phyloP scores from a whole-genome alignment of 2,329 filamentous ascomycete species.

The Trichoderma guizhouense region DNA sequence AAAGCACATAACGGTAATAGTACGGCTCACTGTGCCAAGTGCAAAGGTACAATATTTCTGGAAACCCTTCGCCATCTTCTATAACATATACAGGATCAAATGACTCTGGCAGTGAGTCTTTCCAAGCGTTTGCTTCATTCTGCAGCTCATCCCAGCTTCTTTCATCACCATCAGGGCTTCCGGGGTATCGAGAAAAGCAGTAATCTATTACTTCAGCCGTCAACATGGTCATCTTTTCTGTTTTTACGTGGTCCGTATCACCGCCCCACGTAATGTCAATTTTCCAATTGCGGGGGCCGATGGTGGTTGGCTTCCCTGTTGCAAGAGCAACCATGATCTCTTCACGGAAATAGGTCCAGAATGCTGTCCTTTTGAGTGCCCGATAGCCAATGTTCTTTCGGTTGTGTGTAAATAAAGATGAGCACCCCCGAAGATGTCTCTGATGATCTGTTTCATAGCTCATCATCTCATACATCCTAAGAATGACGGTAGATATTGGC shows the following conservation, averaged over 20 bases:
- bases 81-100: background rate
- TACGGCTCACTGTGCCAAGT: background rate
- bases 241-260: background rate
- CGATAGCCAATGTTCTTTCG: slow-evolving; percentile 4
- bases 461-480: slow-evolving; percentile 5
- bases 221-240: background rate
- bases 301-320: background rate
- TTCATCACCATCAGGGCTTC: background rate
- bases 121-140: background rate
- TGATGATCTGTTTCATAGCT: slow-evolving; percentile 1
- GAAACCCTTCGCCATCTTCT: background rate
- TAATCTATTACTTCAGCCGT: background rate
- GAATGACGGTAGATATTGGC: background rate
- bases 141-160: background rate
- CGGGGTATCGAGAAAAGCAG: background rate
- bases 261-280: slow-evolving; percentile 5
- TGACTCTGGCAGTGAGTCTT: background rate
- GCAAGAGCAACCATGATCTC: background rate
- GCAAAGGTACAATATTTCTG: background rate
- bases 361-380: background rate
- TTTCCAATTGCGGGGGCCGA: background rate
- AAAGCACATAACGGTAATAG: background rate
- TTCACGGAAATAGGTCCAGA: background rate
- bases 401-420: background rate
- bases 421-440: background rate